phyloP scores from a whole-genome alignment of 2,329 filamentous ascomycete species.

The Thyridium curvatum region DNA sequence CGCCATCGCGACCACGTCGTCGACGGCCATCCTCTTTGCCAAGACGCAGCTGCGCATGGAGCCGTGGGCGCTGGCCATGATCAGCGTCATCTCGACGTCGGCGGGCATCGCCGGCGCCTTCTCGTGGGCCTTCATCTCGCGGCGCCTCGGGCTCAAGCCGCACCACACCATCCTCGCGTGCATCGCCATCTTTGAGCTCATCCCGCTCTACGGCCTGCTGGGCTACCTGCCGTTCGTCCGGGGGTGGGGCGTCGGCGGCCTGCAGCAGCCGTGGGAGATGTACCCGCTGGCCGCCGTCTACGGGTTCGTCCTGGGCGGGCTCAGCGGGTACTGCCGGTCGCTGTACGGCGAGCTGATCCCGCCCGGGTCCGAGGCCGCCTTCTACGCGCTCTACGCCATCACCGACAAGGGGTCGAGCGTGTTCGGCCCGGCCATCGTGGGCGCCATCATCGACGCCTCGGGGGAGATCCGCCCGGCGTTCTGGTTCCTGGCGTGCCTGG shows the following conservation, averaged over 20 bases:
- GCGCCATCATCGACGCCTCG: constrained; percentile 79
- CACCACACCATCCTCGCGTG: constrained; percentile 90
- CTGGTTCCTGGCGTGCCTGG: constrained; percentile 81
- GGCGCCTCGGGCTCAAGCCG: constrained; percentile 61
- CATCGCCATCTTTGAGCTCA: constrained; percentile 83
- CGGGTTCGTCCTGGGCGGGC: constrained; percentile 86
- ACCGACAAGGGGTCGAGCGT: constrained; percentile 94
- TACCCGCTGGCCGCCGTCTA: constrained; percentile 87
- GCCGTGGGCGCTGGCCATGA: constrained; percentile 79
- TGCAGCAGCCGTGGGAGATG: constrained; percentile 98
- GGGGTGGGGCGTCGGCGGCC: constrained; percentile 67
- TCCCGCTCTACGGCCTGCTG: constrained; percentile 84
- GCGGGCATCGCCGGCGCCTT: constrained; percentile 84
- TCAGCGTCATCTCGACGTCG: constrained; percentile 85
- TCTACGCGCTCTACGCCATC: constrained; percentile 94
- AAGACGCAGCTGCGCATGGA: constrained; percentile 91
- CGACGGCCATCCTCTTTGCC: constrained; percentile 90
- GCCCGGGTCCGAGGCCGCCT: constrained; percentile 88
- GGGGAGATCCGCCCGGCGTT: constrained; percentile 83
- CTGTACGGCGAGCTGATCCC: constrained; percentile 92
- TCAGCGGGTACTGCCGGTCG: constrained; percentile 86
- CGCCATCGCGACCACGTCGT: constrained; percentile 88
- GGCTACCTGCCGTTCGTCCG: constrained; percentile 80
- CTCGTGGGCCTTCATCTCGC: constrained; percentile 77
- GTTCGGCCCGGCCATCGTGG: constrained; percentile 91